A percentile compares a stretch with the other conserved stretches of the same genome.
Evolutionary conservation across 2,329 filamentous ascomycete species (phyloP).

Genomic region (Ophiostoma sp.): DNA sequence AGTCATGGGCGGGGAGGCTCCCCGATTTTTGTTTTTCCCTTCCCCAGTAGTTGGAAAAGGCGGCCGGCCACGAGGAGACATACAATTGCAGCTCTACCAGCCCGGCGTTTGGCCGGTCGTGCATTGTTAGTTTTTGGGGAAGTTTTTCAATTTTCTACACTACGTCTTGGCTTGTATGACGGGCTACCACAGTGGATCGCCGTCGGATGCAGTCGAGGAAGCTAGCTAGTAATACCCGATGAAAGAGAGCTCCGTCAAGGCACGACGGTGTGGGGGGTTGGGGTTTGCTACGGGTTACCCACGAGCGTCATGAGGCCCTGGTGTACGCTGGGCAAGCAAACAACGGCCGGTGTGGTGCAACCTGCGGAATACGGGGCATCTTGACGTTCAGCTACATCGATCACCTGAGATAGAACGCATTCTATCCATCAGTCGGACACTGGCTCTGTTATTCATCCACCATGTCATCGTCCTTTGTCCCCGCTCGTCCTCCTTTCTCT

Average conservation of each 20-base stretch:
- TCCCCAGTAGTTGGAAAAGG: neutral
- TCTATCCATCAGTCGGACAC: too few relatives aligned
- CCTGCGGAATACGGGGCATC: too few relatives aligned
- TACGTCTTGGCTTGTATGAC: neutral
- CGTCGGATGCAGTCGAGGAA: neutral
- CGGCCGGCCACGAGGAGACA: neutral
- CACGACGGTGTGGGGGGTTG: neutral
- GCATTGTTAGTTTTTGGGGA: neutral
- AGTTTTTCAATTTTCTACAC: neutral
- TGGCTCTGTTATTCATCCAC: neutral
- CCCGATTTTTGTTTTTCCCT: neutral
- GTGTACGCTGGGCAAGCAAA: neutral
- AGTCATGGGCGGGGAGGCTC: neutral
- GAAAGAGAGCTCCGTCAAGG: neutral
- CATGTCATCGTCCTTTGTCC: neutral
- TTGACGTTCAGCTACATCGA: too few relatives aligned
- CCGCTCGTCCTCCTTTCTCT: conserved; percentile 20
- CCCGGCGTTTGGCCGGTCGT: neutral
- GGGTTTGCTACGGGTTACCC: neutral
- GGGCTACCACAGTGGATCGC: neutral
- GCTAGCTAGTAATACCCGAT: neutral
- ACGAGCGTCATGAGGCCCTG: neutral
- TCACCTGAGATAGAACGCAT: too few relatives aligned
- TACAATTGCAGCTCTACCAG: neutral
- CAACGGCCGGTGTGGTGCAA: too few relatives aligned